A percentile compares a stretch with the other conserved stretches of the same genome.
phyloP scores from a whole-genome alignment of 257 asterid genomes.

The Paraleonurus japonicus region DNA sequence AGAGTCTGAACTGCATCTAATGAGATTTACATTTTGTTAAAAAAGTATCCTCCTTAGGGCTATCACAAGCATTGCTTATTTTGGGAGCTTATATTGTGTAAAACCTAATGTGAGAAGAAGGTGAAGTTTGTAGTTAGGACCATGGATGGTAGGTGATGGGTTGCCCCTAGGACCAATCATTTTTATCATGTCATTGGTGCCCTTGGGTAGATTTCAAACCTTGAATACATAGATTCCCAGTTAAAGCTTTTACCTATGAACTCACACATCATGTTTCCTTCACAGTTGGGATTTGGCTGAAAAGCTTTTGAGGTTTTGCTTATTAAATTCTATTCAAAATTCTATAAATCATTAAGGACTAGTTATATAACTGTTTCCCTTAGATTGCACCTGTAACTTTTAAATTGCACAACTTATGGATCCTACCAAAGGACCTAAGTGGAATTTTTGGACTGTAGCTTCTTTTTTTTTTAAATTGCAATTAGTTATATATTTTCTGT shows the following conservation, averaged over 20 bases:
- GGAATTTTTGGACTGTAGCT: background rate
- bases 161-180: background rate
- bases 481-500: constrained; percentile 4
- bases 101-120: background rate
- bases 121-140: background rate
- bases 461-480: background rate
- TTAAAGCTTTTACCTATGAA: background rate
- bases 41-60: background rate
- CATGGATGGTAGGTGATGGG: background rate
- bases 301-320: background rate
- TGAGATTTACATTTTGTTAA: background rate
- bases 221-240: background rate
- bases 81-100: background rate
- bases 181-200: constrained; percentile 1
- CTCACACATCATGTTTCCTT: constrained; percentile 2
- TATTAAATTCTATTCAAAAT: background rate
- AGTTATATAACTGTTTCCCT: constrained; percentile 1
- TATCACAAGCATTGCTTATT: background rate
- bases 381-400: background rate
- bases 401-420: background rate
- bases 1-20: background rate
- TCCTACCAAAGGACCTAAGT: background rate
- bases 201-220: constrained; percentile 1
- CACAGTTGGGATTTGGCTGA: constrained; percentile 5
- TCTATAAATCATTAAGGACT: background rate